Percentiles rank a stretch among this genome's conserved stretches.
phyloP scores from a whole-genome alignment of 805 yeast genomes.

The Candida wancherniae region DNA sequence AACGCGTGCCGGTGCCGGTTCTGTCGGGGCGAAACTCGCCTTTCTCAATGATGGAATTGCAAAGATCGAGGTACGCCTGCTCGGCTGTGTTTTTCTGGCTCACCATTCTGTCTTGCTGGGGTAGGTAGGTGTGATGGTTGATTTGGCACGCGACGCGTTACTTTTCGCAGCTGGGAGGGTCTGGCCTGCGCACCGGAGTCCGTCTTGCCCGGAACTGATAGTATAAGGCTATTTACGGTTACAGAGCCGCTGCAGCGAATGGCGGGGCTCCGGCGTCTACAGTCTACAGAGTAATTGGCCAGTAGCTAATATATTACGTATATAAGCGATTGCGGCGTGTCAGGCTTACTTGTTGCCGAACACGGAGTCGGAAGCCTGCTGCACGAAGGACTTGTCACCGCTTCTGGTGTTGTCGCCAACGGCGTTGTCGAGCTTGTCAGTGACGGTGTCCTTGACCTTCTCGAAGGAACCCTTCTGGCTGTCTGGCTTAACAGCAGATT shows the following conservation, averaged over 20 bases:
- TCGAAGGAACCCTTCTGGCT: constrained; percentile 36
- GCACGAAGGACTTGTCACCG: constrained; percentile 36
- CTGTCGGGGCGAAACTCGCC: constrained; percentile 94
- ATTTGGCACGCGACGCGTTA: no score
- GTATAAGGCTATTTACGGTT: no score
- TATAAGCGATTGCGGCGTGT: no score
- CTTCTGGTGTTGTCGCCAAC: constrained; percentile 33
- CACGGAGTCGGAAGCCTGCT: constrained; percentile 42
- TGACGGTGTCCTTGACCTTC: constrained; percentile 34
- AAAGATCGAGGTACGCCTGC: constrained; percentile 80
- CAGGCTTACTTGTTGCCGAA: constrained; percentile 39
- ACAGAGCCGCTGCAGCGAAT: no score
- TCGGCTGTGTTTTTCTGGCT: constrained; percentile 50
- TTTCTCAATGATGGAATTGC: constrained; percentile 66
- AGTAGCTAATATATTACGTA: no score
- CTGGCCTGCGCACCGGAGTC: no score
- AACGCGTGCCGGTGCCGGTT: constrained; percentile 94
- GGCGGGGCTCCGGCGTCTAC: no score
- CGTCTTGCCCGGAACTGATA: no score
- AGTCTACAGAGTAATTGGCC: no score
- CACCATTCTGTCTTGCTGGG: not conserved
- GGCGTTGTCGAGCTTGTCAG: constrained; percentile 32
- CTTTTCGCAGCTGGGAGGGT: no score
- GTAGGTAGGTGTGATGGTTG: not conserved
- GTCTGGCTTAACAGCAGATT: constrained; percentile 38